Evolutionary conservation across 2,329 filamentous ascomycete species (phyloP).

Genomic region (Ascomycota sp.): DNA sequence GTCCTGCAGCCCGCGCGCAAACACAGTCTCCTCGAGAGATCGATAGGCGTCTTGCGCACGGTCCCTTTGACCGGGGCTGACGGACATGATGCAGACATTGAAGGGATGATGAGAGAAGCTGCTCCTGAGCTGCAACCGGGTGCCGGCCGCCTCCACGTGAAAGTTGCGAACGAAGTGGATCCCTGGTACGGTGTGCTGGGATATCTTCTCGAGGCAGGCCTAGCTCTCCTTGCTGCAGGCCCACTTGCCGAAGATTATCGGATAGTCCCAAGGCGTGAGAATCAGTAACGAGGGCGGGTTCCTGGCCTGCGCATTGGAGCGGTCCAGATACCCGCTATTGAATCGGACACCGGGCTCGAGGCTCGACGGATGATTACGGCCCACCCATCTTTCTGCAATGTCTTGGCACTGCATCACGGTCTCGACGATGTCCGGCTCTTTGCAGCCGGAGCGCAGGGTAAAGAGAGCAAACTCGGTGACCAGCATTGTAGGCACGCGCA

Average conservation of each 20-base stretch:
- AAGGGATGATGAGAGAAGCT: constrained; percentile 9
- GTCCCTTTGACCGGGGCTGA: constrained; percentile 11
- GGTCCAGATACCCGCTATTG: constrained; percentile 15
- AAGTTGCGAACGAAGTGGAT: constrained; percentile 15
- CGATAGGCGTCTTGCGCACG: constrained; percentile 15
- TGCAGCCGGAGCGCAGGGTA: constrained; percentile 9
- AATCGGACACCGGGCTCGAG: constrained; percentile 12
- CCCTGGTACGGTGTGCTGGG: constrained; percentile 13
- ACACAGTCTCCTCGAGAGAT: constrained; percentile 11
- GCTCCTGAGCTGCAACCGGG: constrained; percentile 6
- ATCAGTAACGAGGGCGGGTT: constrained; percentile 16
- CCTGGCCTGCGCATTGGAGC: constrained; percentile 8
- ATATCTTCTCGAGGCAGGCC: constrained; percentile 12
- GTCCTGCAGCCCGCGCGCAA: constrained; percentile 10
- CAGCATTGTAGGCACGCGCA: no score
- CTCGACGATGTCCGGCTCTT: constrained; percentile 13
- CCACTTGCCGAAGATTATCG: constrained; percentile 21
- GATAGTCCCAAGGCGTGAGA: constrained; percentile 23
- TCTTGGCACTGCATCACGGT: constrained; percentile 11
- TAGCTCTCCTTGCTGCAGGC: constrained; percentile 20
- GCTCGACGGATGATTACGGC: constrained; percentile 14
- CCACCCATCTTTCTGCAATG: constrained; percentile 20
- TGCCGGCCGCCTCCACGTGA: constrained; percentile 17
- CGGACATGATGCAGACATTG: constrained; percentile 14
- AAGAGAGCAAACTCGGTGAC: constrained; percentile 21